A percentile compares a stretch with the other conserved stretches of the same genome.
These are phyloP conservation scores for Lepiota brunneoincarnata DNA, from an alignment of 768 basidiomycete species.

Conservation along the genomic window DNA sequence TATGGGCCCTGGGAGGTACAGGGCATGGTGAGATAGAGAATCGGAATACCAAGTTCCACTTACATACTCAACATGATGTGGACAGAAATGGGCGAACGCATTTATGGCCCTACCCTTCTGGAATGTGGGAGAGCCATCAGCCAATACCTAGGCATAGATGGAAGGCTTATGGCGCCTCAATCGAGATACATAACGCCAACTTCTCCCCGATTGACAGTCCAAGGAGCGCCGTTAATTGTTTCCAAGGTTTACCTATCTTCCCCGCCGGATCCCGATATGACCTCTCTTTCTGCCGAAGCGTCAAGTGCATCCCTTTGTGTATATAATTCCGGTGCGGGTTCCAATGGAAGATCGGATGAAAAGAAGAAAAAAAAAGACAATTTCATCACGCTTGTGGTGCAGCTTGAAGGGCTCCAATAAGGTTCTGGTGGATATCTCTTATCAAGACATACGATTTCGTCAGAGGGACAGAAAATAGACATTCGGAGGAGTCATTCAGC, in stretches of 20 bases:
- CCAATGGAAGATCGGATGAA: neutral
- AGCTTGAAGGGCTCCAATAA: no score
- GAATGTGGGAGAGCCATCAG: slow-evolving; percentile 2
- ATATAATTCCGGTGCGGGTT: neutral
- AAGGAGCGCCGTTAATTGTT: slow-evolving; percentile 4
- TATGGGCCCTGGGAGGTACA: neutral
- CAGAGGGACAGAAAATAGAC: neutral
- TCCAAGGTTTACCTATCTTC: slow-evolving; percentile 5
- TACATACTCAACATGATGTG: slow-evolving; percentile 2
- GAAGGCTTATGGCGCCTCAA: neutral
- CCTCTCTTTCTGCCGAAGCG: neutral
- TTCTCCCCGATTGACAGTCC: neutral
- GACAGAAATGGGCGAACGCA: neutral
- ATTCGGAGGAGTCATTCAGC: neutral
- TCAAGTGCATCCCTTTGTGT: neutral
- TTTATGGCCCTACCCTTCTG: slow-evolving; percentile 5
- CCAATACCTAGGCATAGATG: neutral
- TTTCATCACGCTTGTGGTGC: no score
- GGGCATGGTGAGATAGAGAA: neutral
- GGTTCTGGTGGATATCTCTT: no score
- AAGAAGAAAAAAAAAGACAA: no score
- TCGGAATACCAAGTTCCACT: neutral
- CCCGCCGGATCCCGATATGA: neutral
- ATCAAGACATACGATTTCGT: neutral
- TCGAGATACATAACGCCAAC: slow-evolving; percentile 6